These are phyloP conservation scores for Trichoderma aggressivum DNA, from an alignment of 2,329 filamentous ascomycete species.

Conservation along the genomic window DNA sequence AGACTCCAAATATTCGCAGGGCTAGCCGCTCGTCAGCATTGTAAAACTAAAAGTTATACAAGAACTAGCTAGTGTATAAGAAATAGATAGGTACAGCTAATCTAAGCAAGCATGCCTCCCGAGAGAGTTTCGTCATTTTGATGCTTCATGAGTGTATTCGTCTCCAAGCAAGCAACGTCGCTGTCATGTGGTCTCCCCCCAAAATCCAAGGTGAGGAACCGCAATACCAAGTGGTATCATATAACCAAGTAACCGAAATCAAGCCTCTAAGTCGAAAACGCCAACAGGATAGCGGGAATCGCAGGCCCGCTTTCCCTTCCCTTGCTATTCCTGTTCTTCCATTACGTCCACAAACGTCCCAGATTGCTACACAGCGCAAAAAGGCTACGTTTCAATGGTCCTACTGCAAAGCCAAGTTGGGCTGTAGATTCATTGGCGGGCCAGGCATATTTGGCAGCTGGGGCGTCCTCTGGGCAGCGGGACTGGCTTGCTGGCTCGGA, in stretches of 20 bases:
- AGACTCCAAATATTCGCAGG: neutral
- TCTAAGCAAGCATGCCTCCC: neutral
- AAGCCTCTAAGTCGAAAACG: conserved; percentile 9
- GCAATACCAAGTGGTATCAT: conserved; percentile 12
- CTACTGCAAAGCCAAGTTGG: conserved; percentile 24
- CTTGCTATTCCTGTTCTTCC: neutral
- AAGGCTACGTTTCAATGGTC: neutral
- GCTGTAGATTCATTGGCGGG: conserved; percentile 29
- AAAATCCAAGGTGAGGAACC: neutral
- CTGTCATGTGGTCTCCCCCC: neutral
- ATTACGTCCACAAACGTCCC: neutral
- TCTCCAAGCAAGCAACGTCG: neutral
- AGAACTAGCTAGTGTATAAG: neutral
- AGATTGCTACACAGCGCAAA: neutral
- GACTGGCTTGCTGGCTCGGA: conserved; percentile 33
- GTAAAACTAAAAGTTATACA: neutral
- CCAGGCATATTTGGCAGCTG: conserved; percentile 36
- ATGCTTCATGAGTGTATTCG: conserved; percentile 8
- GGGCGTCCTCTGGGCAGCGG: conserved; percentile 34
- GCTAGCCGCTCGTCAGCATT: neutral
- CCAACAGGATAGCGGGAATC: neutral
- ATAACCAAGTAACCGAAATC: neutral
- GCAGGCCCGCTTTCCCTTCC: neutral
- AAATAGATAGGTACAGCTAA: neutral
- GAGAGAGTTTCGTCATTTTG: neutral